Evolutionary conservation across 2,329 filamentous ascomycete genomes (phyloP).

Genomic region (Stemphylium vesicarium): DNA sequence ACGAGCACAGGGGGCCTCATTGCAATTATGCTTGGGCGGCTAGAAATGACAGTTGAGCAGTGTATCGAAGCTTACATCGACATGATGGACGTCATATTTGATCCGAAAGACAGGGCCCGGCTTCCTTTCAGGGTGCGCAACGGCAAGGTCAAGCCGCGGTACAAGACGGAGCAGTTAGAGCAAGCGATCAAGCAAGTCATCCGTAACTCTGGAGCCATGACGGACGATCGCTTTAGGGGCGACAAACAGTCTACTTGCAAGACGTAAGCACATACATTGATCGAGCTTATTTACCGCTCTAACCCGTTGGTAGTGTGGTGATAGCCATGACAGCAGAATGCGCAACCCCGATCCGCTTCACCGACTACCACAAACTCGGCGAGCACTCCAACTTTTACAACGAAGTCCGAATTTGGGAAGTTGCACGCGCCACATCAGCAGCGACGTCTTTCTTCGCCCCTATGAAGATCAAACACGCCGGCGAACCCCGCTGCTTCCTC

Average conservation of each 20-base stretch:
- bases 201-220: not conserved
- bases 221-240: slow-evolving; percentile 9
- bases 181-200: slow-evolving; percentile 16
- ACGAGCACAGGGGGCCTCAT: slow-evolving; percentile 28
- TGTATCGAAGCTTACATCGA: slow-evolving; percentile 19
- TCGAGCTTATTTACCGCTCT: not conserved
- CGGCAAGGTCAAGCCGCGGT: slow-evolving; percentile 16
- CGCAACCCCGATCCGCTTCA: slow-evolving; percentile 6
- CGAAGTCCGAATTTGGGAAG: slow-evolving; percentile 40
- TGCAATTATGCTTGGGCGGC: slow-evolving; percentile 24
- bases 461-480: slow-evolving; percentile 40
- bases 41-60: slow-evolving; percentile 22
- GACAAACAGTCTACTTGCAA: slow-evolving; percentile 8
- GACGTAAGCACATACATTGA: not conserved
- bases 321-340: slow-evolving; percentile 10
- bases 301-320: slow-evolving; percentile 7
- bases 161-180: slow-evolving; percentile 20
- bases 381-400: slow-evolving; percentile 16
- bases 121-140: slow-evolving; percentile 7
- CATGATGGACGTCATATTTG: slow-evolving; percentile 14
- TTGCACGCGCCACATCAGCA: slow-evolving; percentile 25
- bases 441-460: slow-evolving; percentile 36
- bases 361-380: slow-evolving; percentile 7
- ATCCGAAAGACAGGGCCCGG: slow-evolving; percentile 9
- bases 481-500: slow-evolving; percentile 43